Percentiles rank a stretch among this genome's conserved stretches.
Conservation (phyloP, 2,329 filamentous ascomycete genomes). For the Bipolaris oryzae region DNA sequence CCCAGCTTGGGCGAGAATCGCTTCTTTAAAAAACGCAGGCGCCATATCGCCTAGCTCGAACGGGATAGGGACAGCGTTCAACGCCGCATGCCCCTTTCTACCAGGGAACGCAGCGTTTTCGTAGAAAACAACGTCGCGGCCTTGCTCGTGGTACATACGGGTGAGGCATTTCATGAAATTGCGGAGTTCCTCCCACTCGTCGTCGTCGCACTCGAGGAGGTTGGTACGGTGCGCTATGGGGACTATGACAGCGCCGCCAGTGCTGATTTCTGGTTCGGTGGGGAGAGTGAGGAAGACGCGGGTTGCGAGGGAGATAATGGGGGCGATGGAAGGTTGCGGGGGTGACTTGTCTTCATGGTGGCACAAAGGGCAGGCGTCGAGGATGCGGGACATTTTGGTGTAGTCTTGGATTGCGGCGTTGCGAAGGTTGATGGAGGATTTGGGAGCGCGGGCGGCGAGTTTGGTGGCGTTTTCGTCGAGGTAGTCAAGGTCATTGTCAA, state of each 20-base stretch:
- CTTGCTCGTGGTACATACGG: conserved; percentile 91
- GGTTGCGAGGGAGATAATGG: conserved; percentile 83
- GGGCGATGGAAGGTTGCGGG: conserved; percentile 73
- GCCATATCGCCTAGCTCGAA: conserved; percentile 90
- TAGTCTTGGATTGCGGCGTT: conserved; percentile 87
- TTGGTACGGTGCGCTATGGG: conserved; percentile 87
- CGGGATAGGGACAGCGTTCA: conserved; percentile 85
- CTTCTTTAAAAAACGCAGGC: conserved; percentile 93
- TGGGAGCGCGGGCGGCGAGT: conserved; percentile 84
- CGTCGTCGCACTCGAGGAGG: conserved; percentile 95
- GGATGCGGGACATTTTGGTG: conserved; percentile 83
- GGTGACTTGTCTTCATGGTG: conserved; percentile 83
- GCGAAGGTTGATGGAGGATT: conserved; percentile 84
- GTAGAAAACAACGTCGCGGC: conserved; percentile 93
- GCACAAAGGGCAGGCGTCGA: conserved; percentile 89
- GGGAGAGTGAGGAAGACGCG: conserved; percentile 86
- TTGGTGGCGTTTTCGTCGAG: conserved; percentile 96
- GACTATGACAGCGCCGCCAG: conserved; percentile 85
- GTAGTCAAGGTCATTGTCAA: conserved; percentile 91
- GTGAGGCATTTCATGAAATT: conserved; percentile 99
- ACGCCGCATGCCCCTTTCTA: conserved; percentile 79
- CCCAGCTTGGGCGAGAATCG: conserved; percentile 83
- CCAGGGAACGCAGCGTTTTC: conserved; percentile 89
- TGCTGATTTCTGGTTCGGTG: conserved; percentile 84
- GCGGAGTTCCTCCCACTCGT: conserved; percentile 98